A percentile compares a stretch with the other conserved stretches of the same genome.
phyloP scores from a whole-genome alignment of 148 eudicot genomes.

The Rhododendron williamsianum region DNA sequence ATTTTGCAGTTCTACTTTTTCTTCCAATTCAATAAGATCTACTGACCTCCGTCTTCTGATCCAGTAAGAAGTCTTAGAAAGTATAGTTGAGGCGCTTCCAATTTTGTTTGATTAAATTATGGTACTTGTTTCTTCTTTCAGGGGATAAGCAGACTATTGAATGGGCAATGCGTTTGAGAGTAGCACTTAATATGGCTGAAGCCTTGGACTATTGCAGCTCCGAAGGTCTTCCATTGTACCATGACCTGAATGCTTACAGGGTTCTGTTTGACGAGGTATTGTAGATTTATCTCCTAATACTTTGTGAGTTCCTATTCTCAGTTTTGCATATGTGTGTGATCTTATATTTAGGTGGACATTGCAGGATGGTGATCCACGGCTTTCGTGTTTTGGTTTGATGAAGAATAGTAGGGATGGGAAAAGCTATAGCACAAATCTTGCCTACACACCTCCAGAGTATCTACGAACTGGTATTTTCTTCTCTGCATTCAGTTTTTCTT shows the following conservation, averaged over 20 bases:
- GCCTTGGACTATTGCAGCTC: constrained; percentile 75
- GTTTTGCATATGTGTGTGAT: not conserved
- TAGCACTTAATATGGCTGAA: constrained; percentile 70
- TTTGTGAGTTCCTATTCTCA: not conserved
- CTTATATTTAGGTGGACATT: constrained; percentile 6
- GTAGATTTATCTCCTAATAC: not conserved
- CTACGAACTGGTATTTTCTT: constrained; percentile 56
- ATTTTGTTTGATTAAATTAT: not conserved
- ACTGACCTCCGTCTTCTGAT: not conserved
- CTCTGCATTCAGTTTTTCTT: not conserved
- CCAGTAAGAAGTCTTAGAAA: not conserved
- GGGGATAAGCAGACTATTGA: constrained; percentile 94
- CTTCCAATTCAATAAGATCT: not conserved
- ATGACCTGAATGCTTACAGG: constrained; percentile 86
- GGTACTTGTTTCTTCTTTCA: constrained; percentile 15
- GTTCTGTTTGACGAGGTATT: constrained; percentile 83
- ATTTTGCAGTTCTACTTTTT: not conserved
- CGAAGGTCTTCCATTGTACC: constrained; percentile 71
- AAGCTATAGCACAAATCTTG: constrained; percentile 88
- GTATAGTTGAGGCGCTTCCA: not conserved
- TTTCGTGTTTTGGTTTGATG: constrained; percentile 88
- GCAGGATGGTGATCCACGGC: constrained; percentile 87
- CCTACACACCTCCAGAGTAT: constrained; percentile 90
- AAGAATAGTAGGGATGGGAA: constrained; percentile 87
- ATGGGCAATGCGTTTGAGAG: constrained; percentile 87